These are phyloP conservation scores for Catunica adiposa DNA, from an alignment of 2,329 filamentous ascomycete species.

Conservation along the genomic window DNA sequence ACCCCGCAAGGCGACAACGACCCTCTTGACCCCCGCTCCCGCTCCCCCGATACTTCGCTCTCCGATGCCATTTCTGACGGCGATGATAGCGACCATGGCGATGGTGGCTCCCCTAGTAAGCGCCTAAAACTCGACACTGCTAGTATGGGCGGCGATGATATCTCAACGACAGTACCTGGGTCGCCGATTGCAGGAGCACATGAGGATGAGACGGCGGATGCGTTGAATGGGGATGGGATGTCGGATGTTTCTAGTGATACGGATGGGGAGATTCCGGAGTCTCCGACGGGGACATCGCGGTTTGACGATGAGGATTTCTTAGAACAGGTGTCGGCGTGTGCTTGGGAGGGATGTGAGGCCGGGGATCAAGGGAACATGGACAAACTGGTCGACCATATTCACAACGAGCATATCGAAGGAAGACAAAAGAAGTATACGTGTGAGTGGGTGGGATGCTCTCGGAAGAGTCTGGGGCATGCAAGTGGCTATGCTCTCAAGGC, in stretches of 20 bases:
- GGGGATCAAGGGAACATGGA: conserved; percentile 70
- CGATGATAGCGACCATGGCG: conserved; percentile 20
- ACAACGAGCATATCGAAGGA: conserved; percentile 85
- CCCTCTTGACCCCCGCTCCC: not conserved
- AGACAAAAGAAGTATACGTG: conserved; percentile 96
- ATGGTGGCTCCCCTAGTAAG: conserved; percentile 20
- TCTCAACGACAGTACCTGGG: conserved; percentile 28
- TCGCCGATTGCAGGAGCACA: conserved; percentile 17
- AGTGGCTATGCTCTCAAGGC: conserved; percentile 92
- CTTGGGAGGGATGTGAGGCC: conserved; percentile 58
- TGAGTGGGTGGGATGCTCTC: conserved; percentile 79
- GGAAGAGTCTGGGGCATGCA: conserved; percentile 82
- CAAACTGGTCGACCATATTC: conserved; percentile 63
- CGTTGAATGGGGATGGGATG: conserved; percentile 28
- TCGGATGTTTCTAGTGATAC: conserved; percentile 80
- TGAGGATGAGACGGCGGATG: conserved; percentile 17
- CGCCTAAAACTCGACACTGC: conserved; percentile 28
- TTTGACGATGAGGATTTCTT: conserved; percentile 59
- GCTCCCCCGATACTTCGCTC: conserved; percentile 8
- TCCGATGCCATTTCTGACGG: conserved; percentile 19
- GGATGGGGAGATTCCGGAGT: conserved; percentile 66
- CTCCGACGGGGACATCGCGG: conserved; percentile 43
- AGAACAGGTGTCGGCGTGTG: conserved; percentile 62
- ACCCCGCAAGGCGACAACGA: conserved; percentile 7
- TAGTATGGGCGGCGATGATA: conserved; percentile 23